Conservation (phyloP, 1,284 basidiomycete genomes). For the Albatrellus sp. region DNA sequence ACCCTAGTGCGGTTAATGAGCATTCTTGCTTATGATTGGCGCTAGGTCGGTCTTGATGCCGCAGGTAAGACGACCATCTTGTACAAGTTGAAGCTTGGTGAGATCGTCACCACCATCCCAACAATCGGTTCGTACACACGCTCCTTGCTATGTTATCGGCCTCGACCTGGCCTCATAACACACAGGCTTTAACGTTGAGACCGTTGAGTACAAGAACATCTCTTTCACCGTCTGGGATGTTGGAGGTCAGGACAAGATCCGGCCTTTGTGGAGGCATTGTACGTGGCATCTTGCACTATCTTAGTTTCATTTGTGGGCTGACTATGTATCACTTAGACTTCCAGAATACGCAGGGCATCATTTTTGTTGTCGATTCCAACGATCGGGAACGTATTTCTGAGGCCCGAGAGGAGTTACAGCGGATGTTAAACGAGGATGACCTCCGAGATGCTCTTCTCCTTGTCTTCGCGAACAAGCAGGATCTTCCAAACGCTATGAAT, state of each 20-base stretch:
- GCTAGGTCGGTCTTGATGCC: constrained; percentile 90
- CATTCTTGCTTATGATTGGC: constrained; percentile 5
- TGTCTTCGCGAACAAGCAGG: constrained; percentile 99
- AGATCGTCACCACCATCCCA: constrained; percentile 98
- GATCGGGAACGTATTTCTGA: constrained; percentile 99
- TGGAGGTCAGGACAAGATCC: constrained; percentile 80
- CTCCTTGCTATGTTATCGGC: background rate
- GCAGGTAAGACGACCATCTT: constrained; percentile 98
- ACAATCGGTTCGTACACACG: constrained; percentile 77
- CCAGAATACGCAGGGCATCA: constrained; percentile 99
- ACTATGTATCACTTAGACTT: constrained; percentile 60
- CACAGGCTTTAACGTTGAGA: constrained; percentile 95
- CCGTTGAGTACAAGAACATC: constrained; percentile 87
- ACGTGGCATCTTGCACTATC: constrained; percentile 20
- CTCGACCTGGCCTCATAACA: constrained; percentile 1
- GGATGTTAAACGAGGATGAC: constrained; percentile 99
- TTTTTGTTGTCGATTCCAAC: constrained; percentile 99
- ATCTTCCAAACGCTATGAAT: constrained; percentile 99
- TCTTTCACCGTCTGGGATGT: constrained; percentile 89
- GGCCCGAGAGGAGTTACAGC: constrained; percentile 97
- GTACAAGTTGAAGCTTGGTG: constrained; percentile 97
- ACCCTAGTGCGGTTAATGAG: constrained; percentile 3
- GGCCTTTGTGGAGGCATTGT: constrained; percentile 99
- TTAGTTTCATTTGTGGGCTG: background rate
- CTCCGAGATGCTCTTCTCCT: constrained; percentile 96